A percentile compares a stretch with the other conserved stretches of the same genome.
Conservation (phyloP, 768 basidiomycete species). For the Leccinum sublutescens region DNA sequence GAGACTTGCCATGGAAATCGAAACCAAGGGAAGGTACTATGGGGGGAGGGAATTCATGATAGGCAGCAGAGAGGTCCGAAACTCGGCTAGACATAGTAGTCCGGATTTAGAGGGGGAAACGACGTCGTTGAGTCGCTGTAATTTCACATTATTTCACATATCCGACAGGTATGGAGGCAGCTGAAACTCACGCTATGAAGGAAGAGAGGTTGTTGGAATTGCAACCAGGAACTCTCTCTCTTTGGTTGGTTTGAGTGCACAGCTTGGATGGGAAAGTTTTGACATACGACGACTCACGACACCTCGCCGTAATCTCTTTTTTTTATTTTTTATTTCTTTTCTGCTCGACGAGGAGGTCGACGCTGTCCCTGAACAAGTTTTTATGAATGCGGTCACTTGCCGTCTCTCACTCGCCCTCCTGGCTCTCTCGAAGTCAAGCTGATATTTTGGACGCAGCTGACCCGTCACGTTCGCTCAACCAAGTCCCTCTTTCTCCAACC, state of each 20-base stretch:
- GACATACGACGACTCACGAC: not conserved
- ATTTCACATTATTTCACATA: no score
- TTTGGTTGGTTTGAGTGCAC: not conserved
- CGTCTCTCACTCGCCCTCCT: constrained; percentile 27
- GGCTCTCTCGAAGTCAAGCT: constrained; percentile 40
- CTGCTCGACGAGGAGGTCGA: not conserved
- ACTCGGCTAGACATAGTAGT: no score
- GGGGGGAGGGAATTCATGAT: constrained; percentile 54
- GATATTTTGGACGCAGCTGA: constrained; percentile 34
- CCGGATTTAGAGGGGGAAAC: no score
- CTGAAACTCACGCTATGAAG: not conserved
- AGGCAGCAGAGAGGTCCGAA: constrained; percentile 41
- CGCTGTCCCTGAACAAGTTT: not conserved
- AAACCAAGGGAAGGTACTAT: constrained; percentile 54
- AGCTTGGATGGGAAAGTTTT: constrained; percentile 2
- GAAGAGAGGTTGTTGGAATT: not conserved
- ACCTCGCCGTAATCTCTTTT: constrained; percentile 4
- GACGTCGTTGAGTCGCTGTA: no score
- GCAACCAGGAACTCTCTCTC: not conserved
- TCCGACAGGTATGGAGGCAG: not conserved
- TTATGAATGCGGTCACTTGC: constrained; percentile 36
- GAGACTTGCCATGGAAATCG: constrained; percentile 67
- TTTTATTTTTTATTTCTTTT: not conserved
- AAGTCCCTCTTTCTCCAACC: constrained; percentile 45
- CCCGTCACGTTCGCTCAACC: constrained; percentile 4